Evolutionary conservation across 2,329 filamentous ascomycete species (phyloP).

Genomic region (Pseudogymnoascus sp.): DNA sequence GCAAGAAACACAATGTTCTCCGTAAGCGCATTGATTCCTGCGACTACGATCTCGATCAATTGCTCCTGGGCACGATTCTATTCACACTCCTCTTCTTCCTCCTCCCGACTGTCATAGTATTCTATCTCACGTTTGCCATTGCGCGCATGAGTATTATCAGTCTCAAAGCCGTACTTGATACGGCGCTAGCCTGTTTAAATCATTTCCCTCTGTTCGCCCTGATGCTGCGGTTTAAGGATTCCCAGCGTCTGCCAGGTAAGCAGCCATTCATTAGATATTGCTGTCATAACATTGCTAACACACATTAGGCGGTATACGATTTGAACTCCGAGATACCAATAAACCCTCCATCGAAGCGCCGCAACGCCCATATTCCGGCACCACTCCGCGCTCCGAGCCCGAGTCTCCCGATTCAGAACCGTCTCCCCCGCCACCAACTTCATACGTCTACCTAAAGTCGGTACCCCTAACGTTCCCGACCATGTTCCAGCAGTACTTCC

Average conservation of each 20-base stretch:
- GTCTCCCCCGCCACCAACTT: slow-evolving; percentile 47
- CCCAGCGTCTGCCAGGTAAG: slow-evolving; percentile 74
- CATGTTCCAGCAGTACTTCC: slow-evolving; percentile 97
- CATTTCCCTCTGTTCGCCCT: slow-evolving; percentile 96
- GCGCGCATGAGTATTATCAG: slow-evolving; percentile 93
- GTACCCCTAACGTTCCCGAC: slow-evolving; percentile 83
- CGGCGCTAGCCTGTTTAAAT: slow-evolving; percentile 85
- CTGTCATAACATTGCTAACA: neutral
- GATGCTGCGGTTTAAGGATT: slow-evolving; percentile 94
- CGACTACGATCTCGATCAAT: slow-evolving; percentile 95
- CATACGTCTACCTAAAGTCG: slow-evolving; percentile 84
- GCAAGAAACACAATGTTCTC: slow-evolving; percentile 95
- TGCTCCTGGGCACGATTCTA: slow-evolving; percentile 90
- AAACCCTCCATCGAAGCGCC: slow-evolving; percentile 27
- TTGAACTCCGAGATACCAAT: slow-evolving; percentile 76
- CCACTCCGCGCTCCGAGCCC: neutral
- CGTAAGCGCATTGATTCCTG: slow-evolving; percentile 97
- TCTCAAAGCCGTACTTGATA: slow-evolving; percentile 86
- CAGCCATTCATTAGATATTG: slow-evolving; percentile 6
- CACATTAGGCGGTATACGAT: slow-evolving; percentile 67
- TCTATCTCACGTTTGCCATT: slow-evolving; percentile 92
- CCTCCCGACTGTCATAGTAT: slow-evolving; percentile 88
- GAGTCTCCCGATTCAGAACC: neutral
- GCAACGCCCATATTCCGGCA: neutral
- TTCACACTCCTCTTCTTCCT: slow-evolving; percentile 95